phyloP scores from a whole-genome alignment of 345 rosid species.

The Populus davidiana region DNA sequence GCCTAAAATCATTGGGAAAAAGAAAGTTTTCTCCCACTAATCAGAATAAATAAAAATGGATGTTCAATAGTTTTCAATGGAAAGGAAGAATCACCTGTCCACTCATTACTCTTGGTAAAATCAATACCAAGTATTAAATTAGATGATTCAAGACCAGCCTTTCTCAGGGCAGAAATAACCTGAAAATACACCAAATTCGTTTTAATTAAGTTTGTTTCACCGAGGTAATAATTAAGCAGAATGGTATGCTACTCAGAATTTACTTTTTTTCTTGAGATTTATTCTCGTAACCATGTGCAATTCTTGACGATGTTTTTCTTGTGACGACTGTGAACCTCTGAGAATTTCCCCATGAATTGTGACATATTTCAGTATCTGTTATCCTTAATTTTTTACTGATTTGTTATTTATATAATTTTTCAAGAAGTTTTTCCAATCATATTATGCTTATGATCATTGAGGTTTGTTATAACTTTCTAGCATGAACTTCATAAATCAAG shows the following conservation, averaged over 20 bases:
- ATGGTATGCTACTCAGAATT: neutral
- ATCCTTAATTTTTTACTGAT: neutral
- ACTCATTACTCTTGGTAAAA: conserved; percentile 79
- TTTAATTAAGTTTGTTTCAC: neutral
- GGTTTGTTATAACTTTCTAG: neutral
- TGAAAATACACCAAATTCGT: conserved; percentile 18
- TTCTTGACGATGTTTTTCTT: neutral
- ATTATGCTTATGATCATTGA: neutral
- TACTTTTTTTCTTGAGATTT: neutral
- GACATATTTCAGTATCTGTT: neutral
- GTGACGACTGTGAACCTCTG: neutral
- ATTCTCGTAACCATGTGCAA: neutral
- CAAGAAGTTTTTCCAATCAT: neutral
- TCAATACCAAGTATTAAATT: conserved; percentile 68
- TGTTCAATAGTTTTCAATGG: neutral
- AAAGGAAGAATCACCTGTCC: conserved; percentile 48
- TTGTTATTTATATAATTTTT: neutral
- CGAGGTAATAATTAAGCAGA: neutral
- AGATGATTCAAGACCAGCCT: conserved; percentile 79
- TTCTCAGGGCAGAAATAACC: conserved; percentile 65
- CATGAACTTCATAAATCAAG: neutral
- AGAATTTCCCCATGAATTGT: neutral
- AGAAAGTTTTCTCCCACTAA: neutral
- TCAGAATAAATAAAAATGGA: neutral
- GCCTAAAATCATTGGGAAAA: conserved; percentile 41